Conservation (phyloP, 2,329 filamentous ascomycete genomes). For the Raffaelea albimanens region DNA sequence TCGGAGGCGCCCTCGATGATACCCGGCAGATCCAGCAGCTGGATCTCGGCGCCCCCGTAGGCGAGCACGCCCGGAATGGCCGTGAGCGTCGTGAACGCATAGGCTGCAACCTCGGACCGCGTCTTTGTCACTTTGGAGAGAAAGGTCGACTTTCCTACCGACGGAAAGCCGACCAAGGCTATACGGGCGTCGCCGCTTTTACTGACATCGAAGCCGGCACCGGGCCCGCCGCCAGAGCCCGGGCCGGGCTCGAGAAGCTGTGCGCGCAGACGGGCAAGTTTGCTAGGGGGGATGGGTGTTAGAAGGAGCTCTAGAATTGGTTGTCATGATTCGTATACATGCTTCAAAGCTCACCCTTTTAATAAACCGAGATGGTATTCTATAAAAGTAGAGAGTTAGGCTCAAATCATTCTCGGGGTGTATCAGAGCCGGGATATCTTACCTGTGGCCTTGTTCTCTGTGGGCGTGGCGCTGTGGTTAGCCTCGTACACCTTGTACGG, state of each 20-base stretch:
- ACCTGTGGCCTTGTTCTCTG: slow-evolving; percentile 99
- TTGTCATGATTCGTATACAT: background rate
- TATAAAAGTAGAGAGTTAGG: slow-evolving; percentile 25
- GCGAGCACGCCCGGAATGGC: slow-evolving; percentile 95
- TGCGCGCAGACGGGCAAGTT: slow-evolving; percentile 87
- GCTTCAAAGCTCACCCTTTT: slow-evolving; percentile 87
- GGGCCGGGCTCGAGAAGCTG: slow-evolving; percentile 86
- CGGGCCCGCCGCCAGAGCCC: slow-evolving; percentile 67
- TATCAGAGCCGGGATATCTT: slow-evolving; percentile 34
- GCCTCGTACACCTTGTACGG: background rate
- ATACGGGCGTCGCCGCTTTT: slow-evolving; percentile 96
- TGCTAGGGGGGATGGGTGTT: slow-evolving; percentile 46
- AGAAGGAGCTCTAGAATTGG: slow-evolving; percentile 1
- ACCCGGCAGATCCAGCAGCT: slow-evolving; percentile 92
- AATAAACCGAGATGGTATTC: slow-evolving; percentile 97
- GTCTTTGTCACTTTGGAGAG: slow-evolving; percentile 99
- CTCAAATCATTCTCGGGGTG: no score
- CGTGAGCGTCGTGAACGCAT: slow-evolving; percentile 94
- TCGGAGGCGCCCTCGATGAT: slow-evolving; percentile 97
- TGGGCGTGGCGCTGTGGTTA: slow-evolving; percentile 14
- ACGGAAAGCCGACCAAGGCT: slow-evolving; percentile 95
- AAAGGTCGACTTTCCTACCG: slow-evolving; percentile 97
- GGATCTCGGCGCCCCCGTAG: slow-evolving; percentile 96
- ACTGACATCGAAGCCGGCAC: slow-evolving; percentile 84
- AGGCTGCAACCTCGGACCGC: slow-evolving; percentile 88